phyloP scores from a whole-genome alignment of 129 eudicot species.

The Flaveria linearis region DNA sequence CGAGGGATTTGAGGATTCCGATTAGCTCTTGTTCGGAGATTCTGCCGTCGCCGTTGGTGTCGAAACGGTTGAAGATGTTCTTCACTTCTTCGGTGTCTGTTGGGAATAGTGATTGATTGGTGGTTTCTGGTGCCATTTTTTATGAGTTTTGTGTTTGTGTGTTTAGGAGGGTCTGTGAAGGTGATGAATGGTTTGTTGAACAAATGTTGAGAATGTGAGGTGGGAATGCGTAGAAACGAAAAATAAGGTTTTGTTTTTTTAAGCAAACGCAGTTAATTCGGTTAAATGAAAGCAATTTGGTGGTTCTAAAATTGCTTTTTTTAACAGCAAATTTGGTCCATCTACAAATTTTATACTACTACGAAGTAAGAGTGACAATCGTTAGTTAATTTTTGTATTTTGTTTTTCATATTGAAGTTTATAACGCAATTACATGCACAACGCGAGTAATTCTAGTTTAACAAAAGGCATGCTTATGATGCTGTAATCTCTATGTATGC shows the following conservation, averaged over 20 bases:
- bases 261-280: not conserved
- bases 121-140: constrained; percentile 32
- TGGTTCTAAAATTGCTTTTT: too few relatives aligned
- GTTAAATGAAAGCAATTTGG: not conserved
- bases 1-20: constrained; percentile 55
- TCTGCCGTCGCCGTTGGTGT: constrained; percentile 75
- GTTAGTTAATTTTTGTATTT: too few relatives aligned
- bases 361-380: too few relatives aligned
- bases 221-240: constrained; percentile 28
- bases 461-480: too few relatives aligned
- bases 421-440: too few relatives aligned
- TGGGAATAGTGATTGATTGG: constrained; percentile 40
- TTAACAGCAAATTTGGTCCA: too few relatives aligned
- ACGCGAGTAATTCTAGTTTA: too few relatives aligned
- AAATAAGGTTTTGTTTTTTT: not conserved
- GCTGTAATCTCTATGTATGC: too few relatives aligned
- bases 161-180: not conserved
- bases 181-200: constrained; percentile 5
- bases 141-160: not conserved
- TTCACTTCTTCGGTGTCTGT: constrained; percentile 52
- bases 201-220: constrained; percentile 27
- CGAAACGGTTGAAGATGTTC: constrained; percentile 74
- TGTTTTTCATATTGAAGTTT: too few relatives aligned
- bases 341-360: too few relatives aligned
- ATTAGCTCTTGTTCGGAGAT: constrained; percentile 63